Percentiles rank a stretch among this genome's conserved stretches.
phyloP scores from a whole-genome alignment of 1,284 basidiomycete genomes.

The Inonotus hispidus region DNA sequence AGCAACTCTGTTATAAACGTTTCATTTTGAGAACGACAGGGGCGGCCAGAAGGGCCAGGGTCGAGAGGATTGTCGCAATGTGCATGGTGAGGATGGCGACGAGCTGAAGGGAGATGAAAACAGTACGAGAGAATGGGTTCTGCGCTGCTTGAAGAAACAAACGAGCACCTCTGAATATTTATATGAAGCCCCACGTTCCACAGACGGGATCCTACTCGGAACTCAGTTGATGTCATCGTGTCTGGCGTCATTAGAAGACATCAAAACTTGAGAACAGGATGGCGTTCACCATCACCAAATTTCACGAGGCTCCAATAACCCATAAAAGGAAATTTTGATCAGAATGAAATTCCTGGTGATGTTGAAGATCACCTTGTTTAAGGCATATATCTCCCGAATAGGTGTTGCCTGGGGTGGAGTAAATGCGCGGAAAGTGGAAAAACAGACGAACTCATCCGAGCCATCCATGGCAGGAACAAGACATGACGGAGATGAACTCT shows the following conservation, averaged over 20 bases:
- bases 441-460: background rate
- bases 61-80: constrained; percentile 20
- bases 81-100: background rate
- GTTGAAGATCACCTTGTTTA: background rate
- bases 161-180: background rate
- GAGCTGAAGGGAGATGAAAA: background rate
- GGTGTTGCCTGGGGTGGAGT: background rate
- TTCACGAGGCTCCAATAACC: background rate
- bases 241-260: constrained; percentile 1
- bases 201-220: background rate
- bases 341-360: background rate
- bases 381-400: background rate
- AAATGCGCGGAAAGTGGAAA: background rate
- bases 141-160: background rate
- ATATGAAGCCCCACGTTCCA: background rate
- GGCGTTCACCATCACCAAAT: background rate
- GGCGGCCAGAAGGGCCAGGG: constrained; percentile 21
- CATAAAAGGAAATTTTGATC: background rate
- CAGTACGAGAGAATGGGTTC: background rate
- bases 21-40: constrained; percentile 26
- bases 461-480: background rate
- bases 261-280: background rate
- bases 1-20: constrained; percentile 32
- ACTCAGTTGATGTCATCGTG: background rate
- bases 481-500: background rate